Conservation (phyloP, 2,329 filamentous ascomycete species). For the Aureobasidium sp. region DNA sequence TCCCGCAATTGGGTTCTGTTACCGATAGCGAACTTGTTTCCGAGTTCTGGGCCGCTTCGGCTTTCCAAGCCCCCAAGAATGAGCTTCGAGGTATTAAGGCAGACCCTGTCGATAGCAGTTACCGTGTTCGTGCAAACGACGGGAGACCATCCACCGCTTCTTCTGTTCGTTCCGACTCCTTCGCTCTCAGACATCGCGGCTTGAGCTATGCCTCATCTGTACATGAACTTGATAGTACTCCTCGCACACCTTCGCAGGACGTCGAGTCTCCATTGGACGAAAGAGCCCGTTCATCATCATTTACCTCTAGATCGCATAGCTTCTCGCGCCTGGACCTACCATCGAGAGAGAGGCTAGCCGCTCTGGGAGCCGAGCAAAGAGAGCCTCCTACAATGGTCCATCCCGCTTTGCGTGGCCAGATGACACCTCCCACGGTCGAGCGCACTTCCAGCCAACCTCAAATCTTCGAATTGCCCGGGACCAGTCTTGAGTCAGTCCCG, state of each 20-base stretch:
- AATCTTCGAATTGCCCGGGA: constrained; percentile 25
- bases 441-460: constrained; percentile 26
- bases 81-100: constrained; percentile 48
- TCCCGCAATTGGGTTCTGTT: constrained; percentile 46
- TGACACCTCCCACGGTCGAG: background rate
- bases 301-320: background rate
- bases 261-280: background rate
- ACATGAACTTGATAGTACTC: constrained; percentile 10
- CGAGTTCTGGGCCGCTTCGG: constrained; percentile 48
- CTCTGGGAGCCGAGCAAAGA: constrained; percentile 15
- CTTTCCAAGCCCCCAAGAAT: constrained; percentile 44
- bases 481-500: constrained; percentile 39
- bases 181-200: background rate
- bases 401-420: constrained; percentile 14
- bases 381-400: constrained; percentile 19
- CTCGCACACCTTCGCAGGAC: background rate
- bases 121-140: background rate
- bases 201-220: background rate
- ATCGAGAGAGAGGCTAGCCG: constrained; percentile 6
- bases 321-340: constrained; percentile 22
- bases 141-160: constrained; percentile 8
- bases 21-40: constrained; percentile 46
- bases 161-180: constrained; percentile 1
- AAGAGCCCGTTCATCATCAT: background rate
- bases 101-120: constrained; percentile 35